Base-by-base conservation (phyloP, 768 basidiomycete genomes). In the Cyclocybe aegerita region DNA sequence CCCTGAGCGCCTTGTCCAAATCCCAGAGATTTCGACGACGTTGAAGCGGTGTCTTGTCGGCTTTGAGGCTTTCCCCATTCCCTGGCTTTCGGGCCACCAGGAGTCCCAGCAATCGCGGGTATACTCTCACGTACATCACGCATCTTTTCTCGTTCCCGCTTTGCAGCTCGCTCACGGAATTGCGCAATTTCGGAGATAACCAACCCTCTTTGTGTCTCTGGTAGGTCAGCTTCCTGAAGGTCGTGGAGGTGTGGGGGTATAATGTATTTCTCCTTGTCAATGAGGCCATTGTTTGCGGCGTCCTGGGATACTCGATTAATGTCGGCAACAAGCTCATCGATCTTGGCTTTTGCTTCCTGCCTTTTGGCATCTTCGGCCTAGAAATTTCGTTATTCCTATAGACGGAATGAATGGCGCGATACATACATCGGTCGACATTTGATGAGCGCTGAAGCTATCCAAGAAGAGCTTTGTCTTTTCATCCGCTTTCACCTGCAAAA, bases 221-320 rank as follows among this genome's bases (percentile, higher is more conserved):
- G 96, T 38, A 99, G 81, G 64, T 99, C 97, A 46, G 93, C 91
- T 71, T 97, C 94, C 64, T 93, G 90, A 38, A 99, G 78, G 70
- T 98, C 97, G 69, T 93, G 92, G 14, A 98, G 79, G 70, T 99
- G 97, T n/a, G 92, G 90, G 17, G 93, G 93, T 38, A 97, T 92
- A 55, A 91, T 79, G 65, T 91, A 90, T 79, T 87, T 86, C 70
- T 93, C 89, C 62, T 88, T 86, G 69, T 90, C 87, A 46, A 83
- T 81, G 35, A 83, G 76, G n/a, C 86, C 87, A 50, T 66, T 85
- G 53, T 82, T 83, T 1, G 89, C 85, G 3, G 86, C 85, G 41
- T 90, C 88, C 65, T 86, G 83, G 4, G 88, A 88, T 15, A 77
- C 68, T 35, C 81, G 79, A 54, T 84, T 85, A 61, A 93, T 88